Conservation (phyloP, 768 basidiomycete species). For the Auricularia sp. region DNA sequence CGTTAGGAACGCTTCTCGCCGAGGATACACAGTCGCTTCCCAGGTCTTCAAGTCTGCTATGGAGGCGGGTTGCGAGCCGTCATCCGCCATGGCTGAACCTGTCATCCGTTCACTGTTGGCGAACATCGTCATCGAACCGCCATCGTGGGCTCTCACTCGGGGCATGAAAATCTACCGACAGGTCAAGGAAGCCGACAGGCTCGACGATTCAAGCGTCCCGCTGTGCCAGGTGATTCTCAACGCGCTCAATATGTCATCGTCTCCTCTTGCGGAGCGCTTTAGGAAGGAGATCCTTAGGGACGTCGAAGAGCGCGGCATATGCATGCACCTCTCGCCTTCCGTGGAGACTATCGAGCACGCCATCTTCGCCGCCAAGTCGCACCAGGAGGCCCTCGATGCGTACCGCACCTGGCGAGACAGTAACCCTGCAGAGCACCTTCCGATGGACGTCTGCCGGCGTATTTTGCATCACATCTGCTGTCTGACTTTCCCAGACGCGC, state of each 20-base stretch:
- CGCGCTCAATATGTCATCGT: too few species aligned
- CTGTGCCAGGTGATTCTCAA: too few species aligned
- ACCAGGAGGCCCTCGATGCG: not conserved
- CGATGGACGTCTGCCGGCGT: not conserved
- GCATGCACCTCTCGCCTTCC: too few species aligned
- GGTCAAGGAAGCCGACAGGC: not conserved
- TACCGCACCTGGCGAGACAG: not conserved
- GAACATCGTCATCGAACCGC: not conserved
- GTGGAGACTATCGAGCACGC: too few species aligned
- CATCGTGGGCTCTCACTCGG: not conserved
- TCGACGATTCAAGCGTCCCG: too few species aligned
- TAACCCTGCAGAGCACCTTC: not conserved
- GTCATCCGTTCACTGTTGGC: not conserved
- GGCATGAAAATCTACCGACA: not conserved
- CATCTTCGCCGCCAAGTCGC: too few species aligned
- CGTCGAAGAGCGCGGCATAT: too few species aligned
- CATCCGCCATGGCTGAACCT: not conserved
- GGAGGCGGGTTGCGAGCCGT: not conserved
- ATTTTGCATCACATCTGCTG: not conserved
- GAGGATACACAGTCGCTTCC: not conserved
- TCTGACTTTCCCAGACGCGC: not conserved
- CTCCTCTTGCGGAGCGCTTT: too few species aligned
- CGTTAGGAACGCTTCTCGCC: too few species aligned
- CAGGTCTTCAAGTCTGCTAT: not conserved
- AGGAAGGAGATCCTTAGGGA: too few species aligned